These are phyloP conservation scores for Rhodosporidiobolus sp. DNA, from an alignment of 768 basidiomycete species.

Conservation along the genomic window DNA sequence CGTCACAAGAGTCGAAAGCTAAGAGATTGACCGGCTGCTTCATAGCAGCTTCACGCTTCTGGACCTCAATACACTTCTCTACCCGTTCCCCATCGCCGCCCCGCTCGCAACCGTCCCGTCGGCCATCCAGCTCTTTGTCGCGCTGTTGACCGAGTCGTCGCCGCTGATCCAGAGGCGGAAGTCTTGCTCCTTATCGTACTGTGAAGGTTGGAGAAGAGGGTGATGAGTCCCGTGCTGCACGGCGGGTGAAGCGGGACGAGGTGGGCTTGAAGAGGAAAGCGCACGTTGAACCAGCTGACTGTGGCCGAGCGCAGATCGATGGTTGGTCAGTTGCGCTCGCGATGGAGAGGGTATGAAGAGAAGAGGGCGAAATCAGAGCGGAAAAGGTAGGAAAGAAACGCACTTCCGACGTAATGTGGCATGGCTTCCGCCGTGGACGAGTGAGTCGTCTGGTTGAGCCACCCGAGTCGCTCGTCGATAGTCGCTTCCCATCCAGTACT, in stretches of 20 bases:
- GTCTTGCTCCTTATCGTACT: slow-evolving; percentile 18
- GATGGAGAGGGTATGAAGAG: background rate
- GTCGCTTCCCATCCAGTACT: background rate
- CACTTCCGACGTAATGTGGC: slow-evolving; percentile 23
- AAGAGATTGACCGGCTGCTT: too few relatives aligned
- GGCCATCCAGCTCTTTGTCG: slow-evolving; percentile 15
- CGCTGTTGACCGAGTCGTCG: background rate
- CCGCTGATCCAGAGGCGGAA: slow-evolving; percentile 9
- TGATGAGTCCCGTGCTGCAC: too few relatives aligned
- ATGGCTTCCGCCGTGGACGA: slow-evolving; percentile 19
- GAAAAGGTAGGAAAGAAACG: background rate
- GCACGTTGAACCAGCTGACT: slow-evolving; percentile 11
- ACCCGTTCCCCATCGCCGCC: slow-evolving; percentile 14
- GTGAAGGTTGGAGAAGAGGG: background rate
- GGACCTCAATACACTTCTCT: background rate
- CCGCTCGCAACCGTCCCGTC: background rate
- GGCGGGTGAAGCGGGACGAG: background rate
- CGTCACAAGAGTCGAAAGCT: too few relatives aligned
- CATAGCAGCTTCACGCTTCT: too few relatives aligned
- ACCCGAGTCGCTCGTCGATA: slow-evolving; percentile 22
- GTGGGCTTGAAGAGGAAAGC: too few relatives aligned
- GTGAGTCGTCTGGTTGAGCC: slow-evolving; percentile 21
- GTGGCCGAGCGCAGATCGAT: too few relatives aligned
- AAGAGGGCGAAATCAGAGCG: background rate
- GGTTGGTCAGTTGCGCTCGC: too few relatives aligned